Evolutionary conservation across 1,284 basidiomycete genomes (phyloP).

Genomic region (Papiliotrema flavescens): DNA sequence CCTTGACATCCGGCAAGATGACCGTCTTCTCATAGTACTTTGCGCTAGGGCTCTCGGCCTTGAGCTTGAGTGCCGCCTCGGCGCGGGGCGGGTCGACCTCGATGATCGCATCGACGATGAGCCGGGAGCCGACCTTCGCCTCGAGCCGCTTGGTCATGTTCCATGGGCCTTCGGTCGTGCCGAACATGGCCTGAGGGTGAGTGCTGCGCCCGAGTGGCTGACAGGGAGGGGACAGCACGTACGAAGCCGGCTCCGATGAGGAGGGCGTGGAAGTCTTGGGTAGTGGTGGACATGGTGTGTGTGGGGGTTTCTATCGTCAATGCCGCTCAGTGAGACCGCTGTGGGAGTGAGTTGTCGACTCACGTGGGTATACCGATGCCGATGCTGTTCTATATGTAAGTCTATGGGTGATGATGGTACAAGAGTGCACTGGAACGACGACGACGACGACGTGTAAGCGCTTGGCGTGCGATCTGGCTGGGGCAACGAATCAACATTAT

Average conservation of each 20-base stretch:
- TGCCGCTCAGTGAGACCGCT: too few relatives aligned
- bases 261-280: slow-evolving; percentile 24
- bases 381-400: too few relatives aligned
- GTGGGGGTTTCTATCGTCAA: too few relatives aligned
- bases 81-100: slow-evolving; percentile 83
- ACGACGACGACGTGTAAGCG: too few relatives aligned
- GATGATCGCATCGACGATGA: slow-evolving; percentile 88
- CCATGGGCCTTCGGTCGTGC: slow-evolving; percentile 45
- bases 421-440: too few relatives aligned
- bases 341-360: too few relatives aligned
- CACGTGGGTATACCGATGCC: too few relatives aligned
- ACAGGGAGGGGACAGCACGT: slow-evolving; percentile 7
- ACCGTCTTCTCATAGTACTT: slow-evolving; percentile 84
- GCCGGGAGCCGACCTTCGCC: slow-evolving; percentile 78
- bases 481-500: too few relatives aligned
- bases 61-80: slow-evolving; percentile 70
- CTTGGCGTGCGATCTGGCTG: too few relatives aligned
- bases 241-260: slow-evolving; percentile 40
- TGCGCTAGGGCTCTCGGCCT: slow-evolving; percentile 79
- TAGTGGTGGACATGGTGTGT: neutral
- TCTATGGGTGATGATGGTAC: too few relatives aligned
- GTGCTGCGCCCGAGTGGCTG: neutral
- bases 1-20: slow-evolving; percentile 76
- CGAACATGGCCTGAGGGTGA: slow-evolving; percentile 40
- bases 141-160: slow-evolving; percentile 37